Conservation (phyloP, 352 stramenopile species). For the Phytophthora tentaculata region DNA sequence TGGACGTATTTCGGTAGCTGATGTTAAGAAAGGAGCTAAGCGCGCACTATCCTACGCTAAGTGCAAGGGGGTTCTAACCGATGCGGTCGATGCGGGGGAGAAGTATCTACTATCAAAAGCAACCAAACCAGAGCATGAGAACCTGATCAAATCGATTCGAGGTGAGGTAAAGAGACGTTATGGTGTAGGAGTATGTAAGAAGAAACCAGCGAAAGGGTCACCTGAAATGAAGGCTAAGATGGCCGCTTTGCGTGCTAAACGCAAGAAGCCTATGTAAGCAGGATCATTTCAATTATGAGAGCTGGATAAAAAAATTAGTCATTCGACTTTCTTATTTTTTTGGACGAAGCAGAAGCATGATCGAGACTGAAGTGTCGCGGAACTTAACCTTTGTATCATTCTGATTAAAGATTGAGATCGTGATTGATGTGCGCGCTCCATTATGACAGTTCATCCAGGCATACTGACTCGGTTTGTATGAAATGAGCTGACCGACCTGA, state of each 20-base stretch:
- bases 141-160: constrained; percentile 7
- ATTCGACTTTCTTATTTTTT: too few species aligned
- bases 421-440: neutral
- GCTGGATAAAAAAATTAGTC: neutral
- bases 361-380: neutral
- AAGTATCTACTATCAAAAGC: constrained; percentile 4
- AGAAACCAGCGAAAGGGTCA: neutral
- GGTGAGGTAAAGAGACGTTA: constrained; percentile 1
- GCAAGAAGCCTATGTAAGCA: too few species aligned
- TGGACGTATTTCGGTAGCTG: neutral
- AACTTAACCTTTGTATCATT: neutral
- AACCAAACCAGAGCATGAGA: constrained; percentile 13
- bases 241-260: neutral
- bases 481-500: neutral
- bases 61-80: constrained; percentile 10
- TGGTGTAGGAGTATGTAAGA: neutral
- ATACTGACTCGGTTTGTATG: neutral
- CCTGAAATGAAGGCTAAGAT: neutral
- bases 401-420: neutral
- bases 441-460: neutral
- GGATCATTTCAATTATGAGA: neutral
- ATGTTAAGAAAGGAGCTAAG: constrained; percentile 13
- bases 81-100: constrained; percentile 10
- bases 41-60: neutral
- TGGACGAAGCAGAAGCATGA: too few species aligned